Conservation (phyloP, 371 early-diverging fungal genomes). For the Chytridium lagenaria region DNA sequence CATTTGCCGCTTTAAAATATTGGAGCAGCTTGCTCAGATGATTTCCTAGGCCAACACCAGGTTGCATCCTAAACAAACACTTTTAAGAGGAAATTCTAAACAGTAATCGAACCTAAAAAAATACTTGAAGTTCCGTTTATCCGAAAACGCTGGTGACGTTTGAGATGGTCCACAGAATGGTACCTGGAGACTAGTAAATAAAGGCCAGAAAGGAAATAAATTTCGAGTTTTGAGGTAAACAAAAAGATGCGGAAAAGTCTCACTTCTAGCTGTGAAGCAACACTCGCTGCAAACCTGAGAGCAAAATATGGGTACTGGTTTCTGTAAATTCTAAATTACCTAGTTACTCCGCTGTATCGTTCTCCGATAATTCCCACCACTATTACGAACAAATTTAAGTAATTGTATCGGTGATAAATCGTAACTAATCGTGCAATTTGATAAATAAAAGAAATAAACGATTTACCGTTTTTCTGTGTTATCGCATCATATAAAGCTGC, state of each 20-base stretch:
- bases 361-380: conserved; percentile 30
- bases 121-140: conserved; percentile 24
- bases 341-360: conserved; percentile 16
- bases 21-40: conserved; percentile 19
- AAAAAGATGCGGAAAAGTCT: too few relatives aligned
- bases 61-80: conserved; percentile 33
- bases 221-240: background rate
- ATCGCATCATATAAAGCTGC: conserved; percentile 19
- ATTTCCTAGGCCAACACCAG: conserved; percentile 20
- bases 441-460: background rate
- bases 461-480: conserved; percentile 12
- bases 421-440: too few relatives aligned
- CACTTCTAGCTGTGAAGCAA: conserved; percentile 29
- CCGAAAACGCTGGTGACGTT: conserved; percentile 10
- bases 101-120: too few relatives aligned
- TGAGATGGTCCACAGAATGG: conserved; percentile 34
- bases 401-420: too few relatives aligned
- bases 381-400: too few relatives aligned
- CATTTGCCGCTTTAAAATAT: conserved; percentile 21
- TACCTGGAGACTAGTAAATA: conserved; percentile 8
- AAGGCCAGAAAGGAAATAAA: background rate
- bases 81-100: too few relatives aligned
- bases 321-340: conserved; percentile 4
- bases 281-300: conserved; percentile 23
- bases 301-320: background rate